These are phyloP conservation scores for Aspergillus eucalypticola DNA, from an alignment of 2,329 filamentous ascomycete genomes.

Conservation along the genomic window DNA sequence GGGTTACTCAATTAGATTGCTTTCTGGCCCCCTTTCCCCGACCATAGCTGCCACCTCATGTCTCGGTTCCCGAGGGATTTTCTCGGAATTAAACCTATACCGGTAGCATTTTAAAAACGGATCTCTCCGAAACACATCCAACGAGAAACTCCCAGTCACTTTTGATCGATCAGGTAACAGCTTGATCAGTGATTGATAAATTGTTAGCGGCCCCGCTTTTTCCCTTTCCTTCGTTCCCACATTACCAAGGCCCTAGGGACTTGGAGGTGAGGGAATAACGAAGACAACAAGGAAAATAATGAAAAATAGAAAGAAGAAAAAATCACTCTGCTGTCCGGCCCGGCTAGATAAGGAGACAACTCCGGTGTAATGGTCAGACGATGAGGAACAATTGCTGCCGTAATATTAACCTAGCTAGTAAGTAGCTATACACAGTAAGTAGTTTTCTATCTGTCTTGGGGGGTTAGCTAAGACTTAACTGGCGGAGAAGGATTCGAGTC, in stretches of 20 bases:
- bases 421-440: not conserved
- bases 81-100: not conserved
- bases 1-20: not conserved
- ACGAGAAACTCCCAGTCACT: not conserved
- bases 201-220: constrained; percentile 1
- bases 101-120: not conserved
- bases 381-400: not conserved
- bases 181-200: constrained; percentile 10
- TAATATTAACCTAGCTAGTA: not conserved
- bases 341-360: not conserved
- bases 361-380: not conserved
- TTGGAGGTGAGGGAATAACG: constrained; percentile 1
- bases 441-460: not conserved
- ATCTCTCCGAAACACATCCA: not conserved
- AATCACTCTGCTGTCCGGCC: not conserved
- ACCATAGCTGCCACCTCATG: not conserved
- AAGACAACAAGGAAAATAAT: not conserved
- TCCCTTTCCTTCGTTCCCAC: constrained; percentile 3
- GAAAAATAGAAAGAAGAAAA: not conserved
- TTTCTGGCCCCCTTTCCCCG: not conserved
- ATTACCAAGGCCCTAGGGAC: constrained; percentile 7
- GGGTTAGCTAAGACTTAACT: not conserved
- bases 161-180: not conserved
- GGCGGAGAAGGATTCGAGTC: not conserved
- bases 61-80: constrained; percentile 8